phyloP scores from a whole-genome alignment of 2,329 filamentous ascomycete species.

The Ophiocordyceps unilateralis region DNA sequence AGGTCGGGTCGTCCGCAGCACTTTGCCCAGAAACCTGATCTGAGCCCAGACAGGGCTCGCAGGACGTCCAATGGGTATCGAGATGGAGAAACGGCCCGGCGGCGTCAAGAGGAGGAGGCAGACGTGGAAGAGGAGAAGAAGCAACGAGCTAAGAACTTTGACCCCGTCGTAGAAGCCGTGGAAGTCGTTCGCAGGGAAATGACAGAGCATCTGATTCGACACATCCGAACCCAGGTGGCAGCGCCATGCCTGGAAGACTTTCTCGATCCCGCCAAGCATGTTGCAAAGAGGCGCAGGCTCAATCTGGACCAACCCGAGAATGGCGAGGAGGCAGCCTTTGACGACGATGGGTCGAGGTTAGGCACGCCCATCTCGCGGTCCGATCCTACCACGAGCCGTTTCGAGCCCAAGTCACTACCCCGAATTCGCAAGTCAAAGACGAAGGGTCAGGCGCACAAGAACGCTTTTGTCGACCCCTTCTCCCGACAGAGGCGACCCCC shows the following conservation, averaged over 20 bases:
- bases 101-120: conserved; percentile 54
- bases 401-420: conserved; percentile 46
- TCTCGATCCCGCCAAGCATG: conserved; percentile 67
- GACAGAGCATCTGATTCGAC: conserved; percentile 69
- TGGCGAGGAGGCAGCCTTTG: conserved; percentile 31
- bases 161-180: conserved; percentile 74
- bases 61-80: conserved; percentile 22
- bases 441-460: conserved; percentile 33
- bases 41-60: conserved; percentile 14
- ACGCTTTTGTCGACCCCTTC: conserved; percentile 50
- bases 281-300: conserved; percentile 60
- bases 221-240: conserved; percentile 76
- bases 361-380: conserved; percentile 49
- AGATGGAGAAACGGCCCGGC: conserved; percentile 48
- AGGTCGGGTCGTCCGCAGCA: conserved; percentile 9
- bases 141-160: conserved; percentile 70
- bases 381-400: conserved; percentile 38
- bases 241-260: conserved; percentile 65
- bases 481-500: conserved; percentile 44
- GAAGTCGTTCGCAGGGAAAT: conserved; percentile 66
- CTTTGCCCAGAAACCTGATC: conserved; percentile 15
- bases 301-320: conserved; percentile 54
- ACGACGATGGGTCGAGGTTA: conserved; percentile 40
- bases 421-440: conserved; percentile 56
- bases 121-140: conserved; percentile 84